phyloP scores from a whole-genome alignment of 352 stramenopile species.

The Peronospora belbahrii region DNA sequence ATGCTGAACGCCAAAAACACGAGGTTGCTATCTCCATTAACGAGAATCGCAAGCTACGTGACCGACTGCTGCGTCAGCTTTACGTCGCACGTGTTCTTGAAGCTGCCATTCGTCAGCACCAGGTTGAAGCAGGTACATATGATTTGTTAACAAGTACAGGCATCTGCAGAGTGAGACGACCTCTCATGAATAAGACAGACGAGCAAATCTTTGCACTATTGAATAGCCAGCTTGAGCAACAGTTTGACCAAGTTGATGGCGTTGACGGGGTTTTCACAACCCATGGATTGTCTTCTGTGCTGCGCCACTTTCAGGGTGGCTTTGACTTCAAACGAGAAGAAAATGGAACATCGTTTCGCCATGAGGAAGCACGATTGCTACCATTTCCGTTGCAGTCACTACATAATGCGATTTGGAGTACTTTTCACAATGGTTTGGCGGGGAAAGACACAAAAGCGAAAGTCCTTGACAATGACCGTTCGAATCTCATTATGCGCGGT shows the following conservation, averaged over 20 bases:
- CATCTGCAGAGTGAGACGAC: not conserved
- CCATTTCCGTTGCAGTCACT: conserved; percentile 12
- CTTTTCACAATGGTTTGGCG: conserved; percentile 7
- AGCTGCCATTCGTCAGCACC: conserved; percentile 20
- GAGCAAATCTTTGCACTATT: conserved; percentile 17
- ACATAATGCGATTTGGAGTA: conserved; percentile 17
- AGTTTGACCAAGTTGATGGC: conserved; percentile 8
- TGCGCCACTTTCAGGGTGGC: conserved; percentile 6
- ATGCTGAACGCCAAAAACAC: conserved; percentile 13
- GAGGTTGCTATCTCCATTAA: conserved; percentile 9
- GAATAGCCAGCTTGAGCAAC: conserved; percentile 9
- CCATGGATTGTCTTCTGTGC: conserved; percentile 12
- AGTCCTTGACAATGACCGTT: conserved; percentile 12
- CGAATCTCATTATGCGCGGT: conserved; percentile 17
- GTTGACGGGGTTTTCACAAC: conserved; percentile 13
- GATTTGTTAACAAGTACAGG: not conserved
- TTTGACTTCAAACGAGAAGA: conserved; percentile 22
- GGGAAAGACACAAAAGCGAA: not conserved
- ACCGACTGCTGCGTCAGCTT: conserved; percentile 17
- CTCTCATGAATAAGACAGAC: conserved; percentile 2
- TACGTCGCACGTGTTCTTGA: conserved; percentile 18
- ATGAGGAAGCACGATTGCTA: conserved; percentile 19
- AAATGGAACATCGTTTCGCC: conserved; percentile 16
- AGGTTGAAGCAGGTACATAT: conserved; percentile 2
- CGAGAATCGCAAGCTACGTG: conserved; percentile 20